Conservation (phyloP, 1,284 basidiomycete species). For the Psilocybe mexicana region DNA sequence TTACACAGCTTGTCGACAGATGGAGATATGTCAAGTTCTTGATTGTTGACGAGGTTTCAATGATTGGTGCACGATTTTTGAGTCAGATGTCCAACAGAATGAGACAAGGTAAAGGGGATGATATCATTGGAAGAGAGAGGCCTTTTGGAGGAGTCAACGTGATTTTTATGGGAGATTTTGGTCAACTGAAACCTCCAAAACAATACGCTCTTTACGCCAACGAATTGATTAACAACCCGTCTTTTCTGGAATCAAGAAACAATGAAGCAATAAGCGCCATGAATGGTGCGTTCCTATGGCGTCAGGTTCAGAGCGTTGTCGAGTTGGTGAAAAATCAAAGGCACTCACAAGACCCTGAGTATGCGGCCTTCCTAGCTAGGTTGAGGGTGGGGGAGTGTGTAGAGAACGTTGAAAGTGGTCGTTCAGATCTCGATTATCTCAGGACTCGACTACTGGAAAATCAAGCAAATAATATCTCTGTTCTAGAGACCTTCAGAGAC, state of each 20-base stretch:
- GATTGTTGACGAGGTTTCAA: conserved; percentile 18
- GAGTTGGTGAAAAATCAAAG: conserved; percentile 11
- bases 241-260: conserved; percentile 1
- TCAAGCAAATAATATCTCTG: background rate
- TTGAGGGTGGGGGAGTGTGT: conserved; percentile 3
- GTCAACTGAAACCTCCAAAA: conserved; percentile 12
- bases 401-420: no score
- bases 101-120: conserved; percentile 11
- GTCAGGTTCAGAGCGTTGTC: conserved; percentile 10
- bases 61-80: conserved; percentile 12
- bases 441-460: background rate
- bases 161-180: conserved; percentile 17
- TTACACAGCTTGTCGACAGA: background rate
- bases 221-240: conserved; percentile 2
- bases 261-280: conserved; percentile 1
- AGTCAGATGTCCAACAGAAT: conserved; percentile 6
- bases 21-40: conserved; percentile 10
- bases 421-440: conserved; percentile 2
- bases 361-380: conserved; percentile 4
- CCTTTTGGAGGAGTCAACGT: conserved; percentile 16
- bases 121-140: background rate
- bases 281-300: conserved; percentile 12
- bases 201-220: conserved; percentile 9
- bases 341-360: conserved; percentile 7
- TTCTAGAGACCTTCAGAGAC: background rate